Evolutionary conservation across 371 early-diverging fungal genomes (phyloP).

Genomic region (Nosema muscidifuracis): DNA sequence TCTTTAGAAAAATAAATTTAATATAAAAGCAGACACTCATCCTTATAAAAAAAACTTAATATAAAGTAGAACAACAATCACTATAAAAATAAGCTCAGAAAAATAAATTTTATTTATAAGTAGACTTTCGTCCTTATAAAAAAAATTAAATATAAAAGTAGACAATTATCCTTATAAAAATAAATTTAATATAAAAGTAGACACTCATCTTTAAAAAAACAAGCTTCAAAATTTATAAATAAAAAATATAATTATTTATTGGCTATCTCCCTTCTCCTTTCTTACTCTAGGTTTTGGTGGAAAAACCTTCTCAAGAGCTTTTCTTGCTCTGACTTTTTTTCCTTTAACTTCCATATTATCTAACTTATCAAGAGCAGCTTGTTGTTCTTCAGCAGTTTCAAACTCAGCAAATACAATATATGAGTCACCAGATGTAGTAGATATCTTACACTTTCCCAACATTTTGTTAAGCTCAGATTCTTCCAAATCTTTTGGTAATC

Average conservation of each 20-base stretch:
- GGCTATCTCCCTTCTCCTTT: neutral
- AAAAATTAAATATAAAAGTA: too few species aligned
- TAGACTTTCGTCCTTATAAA: too few species aligned
- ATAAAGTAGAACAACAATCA: too few species aligned
- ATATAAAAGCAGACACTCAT: too few species aligned
- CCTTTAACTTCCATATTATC: conserved; percentile 16
- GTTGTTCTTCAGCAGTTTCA: conserved; percentile 9
- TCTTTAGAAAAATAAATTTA: too few species aligned
- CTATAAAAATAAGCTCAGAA: too few species aligned
- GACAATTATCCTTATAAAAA: too few species aligned
- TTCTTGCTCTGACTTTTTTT: conserved; percentile 6
- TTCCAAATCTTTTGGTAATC: conserved; percentile 24
- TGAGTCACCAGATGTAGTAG: conserved; percentile 4
- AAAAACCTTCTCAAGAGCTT: conserved; percentile 23
- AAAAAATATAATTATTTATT: neutral
- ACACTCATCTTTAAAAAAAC: too few species aligned
- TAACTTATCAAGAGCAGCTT: conserved; percentile 17
- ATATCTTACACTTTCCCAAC: conserved; percentile 37
- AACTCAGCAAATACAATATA: conserved; percentile 30
- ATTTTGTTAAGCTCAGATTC: conserved; percentile 13
- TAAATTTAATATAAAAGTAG: too few species aligned
- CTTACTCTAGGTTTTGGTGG: neutral
- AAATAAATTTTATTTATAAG: too few species aligned
- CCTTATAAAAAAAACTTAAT: too few species aligned
- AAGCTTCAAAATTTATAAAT: too few species aligned